phyloP scores from a whole-genome alignment of 345 rosid genomes.

The Gossypium rotundifolium region DNA sequence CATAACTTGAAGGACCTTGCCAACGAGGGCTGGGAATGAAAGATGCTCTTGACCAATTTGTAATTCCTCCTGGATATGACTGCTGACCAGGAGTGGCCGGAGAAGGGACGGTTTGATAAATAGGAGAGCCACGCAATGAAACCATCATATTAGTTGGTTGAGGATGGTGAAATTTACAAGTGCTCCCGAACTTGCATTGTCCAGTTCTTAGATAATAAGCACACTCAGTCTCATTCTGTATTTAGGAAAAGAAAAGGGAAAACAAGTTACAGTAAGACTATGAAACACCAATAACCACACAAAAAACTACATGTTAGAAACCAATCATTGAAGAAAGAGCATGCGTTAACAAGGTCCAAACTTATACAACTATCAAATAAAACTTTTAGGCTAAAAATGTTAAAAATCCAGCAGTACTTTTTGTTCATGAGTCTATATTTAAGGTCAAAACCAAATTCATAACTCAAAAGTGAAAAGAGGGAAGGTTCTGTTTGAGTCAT shows the following conservation, averaged over 20 bases:
- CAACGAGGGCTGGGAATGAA: slow-evolving; percentile 88
- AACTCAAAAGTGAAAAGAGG: neutral
- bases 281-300: neutral
- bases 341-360: neutral
- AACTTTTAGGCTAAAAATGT: neutral
- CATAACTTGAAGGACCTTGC: slow-evolving; percentile 84
- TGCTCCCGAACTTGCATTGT: slow-evolving; percentile 86
- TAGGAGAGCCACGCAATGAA: slow-evolving; percentile 62
- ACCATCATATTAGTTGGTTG: slow-evolving; percentile 86
- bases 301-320: neutral
- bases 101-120: slow-evolving; percentile 60
- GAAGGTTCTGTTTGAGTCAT: neutral
- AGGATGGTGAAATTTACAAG: slow-evolving; percentile 96
- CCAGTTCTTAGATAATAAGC: slow-evolving; percentile 93
- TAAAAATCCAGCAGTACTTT: neutral
- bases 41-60: slow-evolving; percentile 86
- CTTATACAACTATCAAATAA: neutral
- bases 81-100: slow-evolving; percentile 69
- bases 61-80: slow-evolving; percentile 60
- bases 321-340: neutral
- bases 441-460: neutral
- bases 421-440: neutral
- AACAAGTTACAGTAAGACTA: neutral
- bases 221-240: slow-evolving; percentile 86
- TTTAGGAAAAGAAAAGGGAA: neutral